Evolutionary conservation across 2,329 filamentous ascomycete species (phyloP).

Genomic region (Trichophyton schoenleinii): DNA sequence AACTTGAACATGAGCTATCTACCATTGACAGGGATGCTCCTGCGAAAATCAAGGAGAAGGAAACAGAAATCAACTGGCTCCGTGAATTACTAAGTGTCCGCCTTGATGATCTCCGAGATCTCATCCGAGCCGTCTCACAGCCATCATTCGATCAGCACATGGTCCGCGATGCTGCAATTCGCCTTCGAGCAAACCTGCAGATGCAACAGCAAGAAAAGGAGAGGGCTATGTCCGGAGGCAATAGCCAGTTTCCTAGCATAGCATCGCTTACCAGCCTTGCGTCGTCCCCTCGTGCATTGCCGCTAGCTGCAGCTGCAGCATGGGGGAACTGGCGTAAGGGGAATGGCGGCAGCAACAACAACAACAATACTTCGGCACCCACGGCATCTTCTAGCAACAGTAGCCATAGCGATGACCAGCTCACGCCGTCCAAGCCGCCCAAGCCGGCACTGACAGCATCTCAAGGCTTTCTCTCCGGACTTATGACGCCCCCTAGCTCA

Average conservation of each 20-base stretch:
- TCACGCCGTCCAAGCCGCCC: constrained; percentile 43
- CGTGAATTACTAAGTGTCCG: constrained; percentile 85
- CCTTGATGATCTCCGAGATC: constrained; percentile 81
- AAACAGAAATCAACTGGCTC: constrained; percentile 90
- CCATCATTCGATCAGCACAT: constrained; percentile 64
- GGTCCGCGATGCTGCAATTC: constrained; percentile 82
- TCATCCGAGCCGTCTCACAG: constrained; percentile 65
- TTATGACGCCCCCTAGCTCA: constrained; percentile 80
- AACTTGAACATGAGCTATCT: constrained; percentile 60
- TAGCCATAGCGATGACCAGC: constrained; percentile 18
- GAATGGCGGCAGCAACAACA: constrained; percentile 35
- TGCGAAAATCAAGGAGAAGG: constrained; percentile 73
- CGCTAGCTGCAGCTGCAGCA: constrained; percentile 84
- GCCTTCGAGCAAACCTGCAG: constrained; percentile 83
- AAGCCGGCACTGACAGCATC: constrained; percentile 39
- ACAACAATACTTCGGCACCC: constrained; percentile 25
- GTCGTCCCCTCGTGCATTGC: constrained; percentile 62
- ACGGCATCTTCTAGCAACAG: constrained; percentile 30
- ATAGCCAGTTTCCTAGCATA: constrained; percentile 56
- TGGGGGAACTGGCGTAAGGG: constrained; percentile 87
- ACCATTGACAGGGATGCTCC: constrained; percentile 64
- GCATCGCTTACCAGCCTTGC: constrained; percentile 65
- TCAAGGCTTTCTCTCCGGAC: constrained; percentile 58
- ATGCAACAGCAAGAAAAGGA: constrained; percentile 98
- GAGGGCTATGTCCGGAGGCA: constrained; percentile 58